A percentile compares a stretch with the other conserved stretches of the same genome.
phyloP scores from a whole-genome alignment of 129 eudicot genomes.

The Escallonia rubra region DNA sequence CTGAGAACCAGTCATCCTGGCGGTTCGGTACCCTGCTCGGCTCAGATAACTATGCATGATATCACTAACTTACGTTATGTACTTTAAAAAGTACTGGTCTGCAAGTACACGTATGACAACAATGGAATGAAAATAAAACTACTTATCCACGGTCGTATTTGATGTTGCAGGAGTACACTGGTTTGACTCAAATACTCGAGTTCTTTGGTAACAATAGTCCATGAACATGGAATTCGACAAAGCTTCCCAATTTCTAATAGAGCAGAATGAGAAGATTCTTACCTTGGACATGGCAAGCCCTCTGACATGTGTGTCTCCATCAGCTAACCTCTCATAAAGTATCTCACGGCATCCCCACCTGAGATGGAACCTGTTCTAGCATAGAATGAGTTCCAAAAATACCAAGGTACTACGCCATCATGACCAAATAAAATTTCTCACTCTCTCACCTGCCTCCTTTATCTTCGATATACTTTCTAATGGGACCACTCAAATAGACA shows the following conservation, averaged over 20 bases:
- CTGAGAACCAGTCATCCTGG: too few relatives aligned
- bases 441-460: conserved; percentile 84
- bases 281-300: conserved; percentile 97
- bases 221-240: neutral
- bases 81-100: too few relatives aligned
- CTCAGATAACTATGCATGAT: too few relatives aligned
- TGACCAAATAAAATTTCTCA: conserved; percentile 8
- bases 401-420: neutral
- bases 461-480: conserved; percentile 68
- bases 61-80: too few relatives aligned
- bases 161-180: too few relatives aligned
- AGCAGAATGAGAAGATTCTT: conserved; percentile 12
- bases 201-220: too few relatives aligned
- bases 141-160: too few relatives aligned
- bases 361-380: conserved; percentile 73
- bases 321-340: conserved; percentile 65
- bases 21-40: too few relatives aligned
- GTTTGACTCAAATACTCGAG: too few relatives aligned
- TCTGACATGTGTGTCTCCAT: conserved; percentile 69
- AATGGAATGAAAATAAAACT: too few relatives aligned
- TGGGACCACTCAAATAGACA: conserved; percentile 93
- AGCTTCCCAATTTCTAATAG: neutral
- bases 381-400: conserved; percentile 12
- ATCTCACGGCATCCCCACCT: conserved; percentile 98
- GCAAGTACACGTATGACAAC: too few relatives aligned